phyloP scores from a whole-genome alignment of 352 stramenopile species.

The Pythium brachiatum region DNA sequence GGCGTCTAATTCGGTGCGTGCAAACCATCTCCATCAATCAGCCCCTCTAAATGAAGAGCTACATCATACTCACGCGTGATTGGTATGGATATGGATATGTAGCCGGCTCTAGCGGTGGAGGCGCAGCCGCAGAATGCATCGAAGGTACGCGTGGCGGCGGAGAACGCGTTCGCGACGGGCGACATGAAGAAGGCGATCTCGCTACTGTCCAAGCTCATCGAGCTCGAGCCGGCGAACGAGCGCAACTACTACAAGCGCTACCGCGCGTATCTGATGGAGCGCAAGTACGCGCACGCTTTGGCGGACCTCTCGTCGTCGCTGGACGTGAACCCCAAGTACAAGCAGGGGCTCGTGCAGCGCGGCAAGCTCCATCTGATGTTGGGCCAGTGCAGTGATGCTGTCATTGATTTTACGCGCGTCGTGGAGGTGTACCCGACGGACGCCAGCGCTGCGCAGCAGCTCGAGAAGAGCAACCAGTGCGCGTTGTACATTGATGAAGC shows the following conservation, averaged over 20 bases:
- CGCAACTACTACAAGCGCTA: conserved; percentile 86
- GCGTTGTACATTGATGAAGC: conserved; percentile 62
- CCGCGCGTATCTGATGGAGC: conserved; percentile 75
- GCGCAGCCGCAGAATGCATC: conserved; percentile 38
- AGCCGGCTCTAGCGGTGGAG: conserved; percentile 4
- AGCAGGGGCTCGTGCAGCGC: conserved; percentile 70
- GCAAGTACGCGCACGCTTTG: conserved; percentile 75
- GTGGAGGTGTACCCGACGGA: conserved; percentile 73
- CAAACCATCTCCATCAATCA: not conserved
- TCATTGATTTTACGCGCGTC: conserved; percentile 52
- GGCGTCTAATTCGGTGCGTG: conserved; percentile 15
- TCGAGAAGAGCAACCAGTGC: conserved; percentile 66
- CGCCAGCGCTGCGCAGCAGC: conserved; percentile 38
- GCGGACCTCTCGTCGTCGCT: conserved; percentile 69
- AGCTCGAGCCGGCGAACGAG: conserved; percentile 74
- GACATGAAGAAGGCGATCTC: conserved; percentile 82
- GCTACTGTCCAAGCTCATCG: conserved; percentile 77
- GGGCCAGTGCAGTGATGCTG: conserved; percentile 58
- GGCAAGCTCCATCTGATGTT: conserved; percentile 81
- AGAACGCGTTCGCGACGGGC: conserved; percentile 76
- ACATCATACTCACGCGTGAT: not conserved
- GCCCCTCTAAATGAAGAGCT: not conserved
- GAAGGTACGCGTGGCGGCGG: conserved; percentile 68
- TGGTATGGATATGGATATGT: not conserved
- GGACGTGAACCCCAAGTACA: conserved; percentile 75